Evolutionary conservation across 257 asterid species (phyloP), one percentile per base, ranked within the genome.

Genomic region (Rehmannia glutinosa): DNA sequence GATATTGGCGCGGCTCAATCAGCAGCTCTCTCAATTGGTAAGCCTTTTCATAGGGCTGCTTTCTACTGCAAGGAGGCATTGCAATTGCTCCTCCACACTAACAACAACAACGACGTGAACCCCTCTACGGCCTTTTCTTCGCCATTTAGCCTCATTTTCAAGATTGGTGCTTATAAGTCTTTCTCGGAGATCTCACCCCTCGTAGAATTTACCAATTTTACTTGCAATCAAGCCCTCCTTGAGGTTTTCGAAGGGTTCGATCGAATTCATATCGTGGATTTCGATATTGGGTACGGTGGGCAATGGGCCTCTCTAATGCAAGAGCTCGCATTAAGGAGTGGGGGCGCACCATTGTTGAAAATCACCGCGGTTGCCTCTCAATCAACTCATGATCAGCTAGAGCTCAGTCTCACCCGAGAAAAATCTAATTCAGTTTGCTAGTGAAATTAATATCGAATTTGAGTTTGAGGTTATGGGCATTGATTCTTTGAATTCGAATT

Each of bases 1-100:
- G 99, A 91, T 94, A 94, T 94, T 94, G 99, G 99, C 98, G 97
- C 99, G 99, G 99, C 99, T 94, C 99, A 94, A 94, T 94, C 99
- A 94, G 79, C 93, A 87, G 83, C 96, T 94, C 85, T 84, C 98
- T 74, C 94, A 16, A 83, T 80, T 47, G 96, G 95, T 35, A 94
- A 91, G 90, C 98, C 99, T 79, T 88, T 89, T 72, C 66, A 73
- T 16, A 73, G 97, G 91, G 98, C 98, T 75, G 91, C 98, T 75
- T 94, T 88, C 73, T 87, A 91, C 65, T 89, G 83, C 76, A 89
- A 89, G 84, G 96, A 94, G 78, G 90, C 99, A 2, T 70, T 91
- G 71, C 90, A 82, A 71, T 76, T 77, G 71, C 89, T 89, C 58
- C 90, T 91, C 19, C 82, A 78, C 0, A 20, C 67, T 21, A 52